Conservation (phyloP, 352 stramenopile species). For the Aphanomyces invadans region DNA sequence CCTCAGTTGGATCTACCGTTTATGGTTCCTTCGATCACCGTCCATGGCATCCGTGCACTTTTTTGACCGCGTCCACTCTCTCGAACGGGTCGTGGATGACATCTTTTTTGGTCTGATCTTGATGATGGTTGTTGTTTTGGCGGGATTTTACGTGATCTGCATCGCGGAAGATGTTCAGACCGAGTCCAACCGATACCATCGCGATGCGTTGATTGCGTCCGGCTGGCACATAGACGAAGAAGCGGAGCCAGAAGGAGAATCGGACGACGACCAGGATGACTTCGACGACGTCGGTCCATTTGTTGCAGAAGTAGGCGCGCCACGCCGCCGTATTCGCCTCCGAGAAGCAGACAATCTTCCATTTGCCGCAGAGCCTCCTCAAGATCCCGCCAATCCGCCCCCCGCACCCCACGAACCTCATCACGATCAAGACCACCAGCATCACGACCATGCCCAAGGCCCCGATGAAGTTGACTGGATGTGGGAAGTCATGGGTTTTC, state of each 20-base stretch:
- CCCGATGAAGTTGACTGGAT: constrained; percentile 39
- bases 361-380: neutral
- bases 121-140: constrained; percentile 87
- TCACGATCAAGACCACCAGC: neutral
- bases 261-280: constrained; percentile 43
- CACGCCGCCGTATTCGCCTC: constrained; percentile 2
- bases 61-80: constrained; percentile 53
- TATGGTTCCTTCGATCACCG: constrained; percentile 86
- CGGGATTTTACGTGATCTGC: constrained; percentile 85
- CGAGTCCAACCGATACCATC: constrained; percentile 20
- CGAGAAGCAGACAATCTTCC: constrained; percentile 22
- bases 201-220: constrained; percentile 27
- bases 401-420: too few species aligned
- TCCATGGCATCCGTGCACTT: constrained; percentile 81
- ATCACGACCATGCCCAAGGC: neutral
- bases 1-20: constrained; percentile 91
- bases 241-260: constrained; percentile 45
- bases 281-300: neutral
- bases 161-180: constrained; percentile 50
- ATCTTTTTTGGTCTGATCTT: constrained; percentile 88
- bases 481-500: constrained; percentile 94
- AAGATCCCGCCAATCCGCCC: too few species aligned
- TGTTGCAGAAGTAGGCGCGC: neutral
- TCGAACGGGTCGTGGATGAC: constrained; percentile 64
- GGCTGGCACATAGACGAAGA: constrained; percentile 25